phyloP scores from a whole-genome alignment of 2,329 filamentous ascomycete genomes.

The Paecilomyces formosus region DNA sequence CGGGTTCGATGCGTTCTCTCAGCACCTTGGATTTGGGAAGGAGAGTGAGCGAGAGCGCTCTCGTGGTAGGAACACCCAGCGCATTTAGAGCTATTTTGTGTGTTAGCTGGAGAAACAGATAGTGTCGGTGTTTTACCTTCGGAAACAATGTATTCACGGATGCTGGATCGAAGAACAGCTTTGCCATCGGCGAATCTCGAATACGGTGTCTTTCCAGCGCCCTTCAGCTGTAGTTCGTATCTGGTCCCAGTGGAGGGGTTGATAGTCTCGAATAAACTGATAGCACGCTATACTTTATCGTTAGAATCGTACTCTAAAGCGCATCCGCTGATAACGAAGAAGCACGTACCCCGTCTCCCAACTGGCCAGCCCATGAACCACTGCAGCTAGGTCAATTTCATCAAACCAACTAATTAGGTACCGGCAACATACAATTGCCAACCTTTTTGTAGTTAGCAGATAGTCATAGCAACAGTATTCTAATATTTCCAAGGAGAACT shows the following conservation, averaged over 20 bases:
- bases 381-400: slow-evolving; percentile 35
- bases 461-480: neutral
- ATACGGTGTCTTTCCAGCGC: slow-evolving; percentile 88
- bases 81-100: slow-evolving; percentile 57
- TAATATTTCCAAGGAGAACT: slow-evolving; percentile 44
- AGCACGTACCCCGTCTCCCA: slow-evolving; percentile 66
- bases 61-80: slow-evolving; percentile 75
- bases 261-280: slow-evolving; percentile 84
- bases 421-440: slow-evolving; percentile 41
- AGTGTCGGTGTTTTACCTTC: slow-evolving; percentile 48
- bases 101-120: slow-evolving; percentile 1
- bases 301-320: too few relatives aligned
- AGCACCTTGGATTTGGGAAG: slow-evolving; percentile 65
- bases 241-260: slow-evolving; percentile 63
- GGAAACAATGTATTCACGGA: slow-evolving; percentile 88
- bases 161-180: slow-evolving; percentile 84
- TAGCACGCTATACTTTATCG: slow-evolving; percentile 53
- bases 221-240: slow-evolving; percentile 92
- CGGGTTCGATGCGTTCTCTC: slow-evolving; percentile 77
- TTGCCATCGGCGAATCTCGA: slow-evolving; percentile 94
- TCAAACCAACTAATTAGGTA: neutral
- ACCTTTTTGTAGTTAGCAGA: slow-evolving; percentile 22
- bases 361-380: slow-evolving; percentile 89
- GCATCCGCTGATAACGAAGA: too few relatives aligned
- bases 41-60: slow-evolving; percentile 75